Evolutionary conservation across 2,329 filamentous ascomycete genomes (phyloP).

Genomic region (Pyrenochaeta sp.): DNA sequence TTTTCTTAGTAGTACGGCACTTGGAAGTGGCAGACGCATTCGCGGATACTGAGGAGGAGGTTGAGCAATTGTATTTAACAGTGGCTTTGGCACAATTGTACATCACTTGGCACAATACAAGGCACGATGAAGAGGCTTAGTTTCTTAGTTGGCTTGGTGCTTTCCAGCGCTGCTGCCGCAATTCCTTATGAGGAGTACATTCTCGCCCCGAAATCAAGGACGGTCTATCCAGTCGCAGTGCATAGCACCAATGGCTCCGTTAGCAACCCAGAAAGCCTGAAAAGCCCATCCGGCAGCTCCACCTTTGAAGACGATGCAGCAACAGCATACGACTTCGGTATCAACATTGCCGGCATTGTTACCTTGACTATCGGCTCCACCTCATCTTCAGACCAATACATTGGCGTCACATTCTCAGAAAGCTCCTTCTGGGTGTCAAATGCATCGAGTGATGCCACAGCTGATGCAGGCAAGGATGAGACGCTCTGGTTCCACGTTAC

Average conservation of each 20-base stretch:
- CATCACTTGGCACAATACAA: no score
- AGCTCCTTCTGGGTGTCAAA: constrained; percentile 60
- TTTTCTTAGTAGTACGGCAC: background rate
- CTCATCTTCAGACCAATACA: constrained; percentile 47
- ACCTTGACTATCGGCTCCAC: constrained; percentile 46
- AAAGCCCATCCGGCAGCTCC: constrained; percentile 34
- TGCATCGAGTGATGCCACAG: constrained; percentile 56
- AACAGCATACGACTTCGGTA: constrained; percentile 53
- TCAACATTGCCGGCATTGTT: constrained; percentile 54
- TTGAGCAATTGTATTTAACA: background rate
- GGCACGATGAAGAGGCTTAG: constrained; percentile 6
- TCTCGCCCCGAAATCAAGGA: constrained; percentile 51
- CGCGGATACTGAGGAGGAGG: background rate
- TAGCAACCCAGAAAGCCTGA: constrained; percentile 44
- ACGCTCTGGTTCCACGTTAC: constrained; percentile 58
- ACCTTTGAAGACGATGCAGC: constrained; percentile 48
- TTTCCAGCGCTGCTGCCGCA: constrained; percentile 5
- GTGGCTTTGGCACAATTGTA: no score
- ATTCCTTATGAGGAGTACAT: constrained; percentile 53
- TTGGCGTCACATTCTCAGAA: constrained; percentile 55
- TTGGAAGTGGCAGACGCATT: background rate
- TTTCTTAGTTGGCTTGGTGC: background rate
- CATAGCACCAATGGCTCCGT: constrained; percentile 53
- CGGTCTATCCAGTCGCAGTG: constrained; percentile 39
- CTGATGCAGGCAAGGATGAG: constrained; percentile 57